Evolutionary conservation across 2,329 filamentous ascomycete species (phyloP), one percentile per base, ranked within the genome.

Genomic region (Alternaria incomplexa): DNA sequence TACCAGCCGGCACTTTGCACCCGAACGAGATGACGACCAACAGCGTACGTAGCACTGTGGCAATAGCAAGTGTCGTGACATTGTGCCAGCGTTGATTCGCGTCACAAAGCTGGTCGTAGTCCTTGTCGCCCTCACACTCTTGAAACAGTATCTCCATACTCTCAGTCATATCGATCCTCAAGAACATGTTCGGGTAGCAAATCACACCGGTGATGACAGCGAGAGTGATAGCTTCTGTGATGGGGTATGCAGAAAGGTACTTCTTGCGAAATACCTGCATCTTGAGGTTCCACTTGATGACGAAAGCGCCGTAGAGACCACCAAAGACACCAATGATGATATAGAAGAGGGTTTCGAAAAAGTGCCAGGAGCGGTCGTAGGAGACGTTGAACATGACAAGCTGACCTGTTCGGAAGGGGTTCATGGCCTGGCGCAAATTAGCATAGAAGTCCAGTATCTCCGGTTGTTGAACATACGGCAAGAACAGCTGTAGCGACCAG

Each of bases 381-480:
- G 89, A 89, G 74, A 99, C 95, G 74, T 97, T 94, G 81, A 99
- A 99, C 95, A 99, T 98, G 87, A 99, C 96, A 45, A 99, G 86
- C 77, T 99, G 96, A 20, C 96, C 96, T 0, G 96, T 98, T 56
- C 96, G 86, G 81, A 99, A 99, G 22, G 96, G 96, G 72, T 99
- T 99, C 93, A 99, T 97, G 62, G 92, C 93, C 84, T 87, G 15
- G 6, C 8, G 15, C 10, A 58, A 0, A 10, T 52, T 6, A 52
- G 48, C 4, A 7, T 13, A 0, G 9, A 22, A 17, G 10, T 8
- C 2, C 1, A 15, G 12, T 46, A 23, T n/a, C 13, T n/a, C 12
- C 12, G 0, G 3, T 15, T 15, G 22, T 46, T 1, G 32, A 2
- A 36, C 84, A 62, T 83, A 87, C 85, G 25, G 96, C 91, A 43